A percentile compares a stretch with the other conserved stretches of the same genome.
Evolutionary conservation across 768 basidiomycete species (phyloP).

Genomic region (Russula foetens): DNA sequence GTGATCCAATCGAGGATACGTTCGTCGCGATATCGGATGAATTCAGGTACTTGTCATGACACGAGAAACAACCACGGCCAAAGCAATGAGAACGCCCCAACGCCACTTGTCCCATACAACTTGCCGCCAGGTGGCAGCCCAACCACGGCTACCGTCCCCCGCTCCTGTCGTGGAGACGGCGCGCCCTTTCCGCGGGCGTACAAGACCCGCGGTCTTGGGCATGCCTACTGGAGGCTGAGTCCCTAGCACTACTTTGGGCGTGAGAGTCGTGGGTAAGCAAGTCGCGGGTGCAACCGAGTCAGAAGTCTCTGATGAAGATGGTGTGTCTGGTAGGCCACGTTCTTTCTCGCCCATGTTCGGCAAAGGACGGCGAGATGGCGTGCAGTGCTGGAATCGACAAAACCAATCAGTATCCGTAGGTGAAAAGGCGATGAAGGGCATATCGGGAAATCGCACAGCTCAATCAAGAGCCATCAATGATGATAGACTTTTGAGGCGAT

Average conservation of each 20-base stretch:
- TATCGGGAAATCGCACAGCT: not conserved
- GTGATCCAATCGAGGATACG: not conserved
- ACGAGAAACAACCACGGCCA: conserved; percentile 72
- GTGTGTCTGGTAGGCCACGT: conserved; percentile 41
- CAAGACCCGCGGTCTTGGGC: conserved; percentile 7
- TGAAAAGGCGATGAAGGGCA: not conserved
- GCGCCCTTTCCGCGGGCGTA: conserved; percentile 18
- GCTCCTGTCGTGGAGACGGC: conserved; percentile 19
- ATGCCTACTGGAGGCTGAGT: not conserved
- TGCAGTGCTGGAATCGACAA: conserved; percentile 51
- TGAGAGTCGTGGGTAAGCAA: conserved; percentile 20
- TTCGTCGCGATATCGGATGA: not conserved
- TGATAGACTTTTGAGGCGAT: not conserved
- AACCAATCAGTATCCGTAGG: conserved; percentile 12
- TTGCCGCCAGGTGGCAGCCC: conserved; percentile 54
- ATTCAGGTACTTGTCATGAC: conserved; percentile 42
- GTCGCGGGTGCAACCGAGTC: conserved; percentile 14
- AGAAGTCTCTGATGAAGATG: conserved; percentile 13
- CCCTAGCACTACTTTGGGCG: conserved; percentile 16
- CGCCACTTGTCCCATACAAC: conserved; percentile 80
- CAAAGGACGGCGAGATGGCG: conserved; percentile 54
- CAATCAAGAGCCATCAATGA: not conserved
- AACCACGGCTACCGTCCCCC: conserved; percentile 33
- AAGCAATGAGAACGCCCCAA: conserved; percentile 68
- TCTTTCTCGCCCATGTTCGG: conserved; percentile 93